Evolutionary conservation across 306 rosid species (phyloP), one percentile per base, ranked within the genome.

Genomic region (Begonia loranthoides): DNA sequence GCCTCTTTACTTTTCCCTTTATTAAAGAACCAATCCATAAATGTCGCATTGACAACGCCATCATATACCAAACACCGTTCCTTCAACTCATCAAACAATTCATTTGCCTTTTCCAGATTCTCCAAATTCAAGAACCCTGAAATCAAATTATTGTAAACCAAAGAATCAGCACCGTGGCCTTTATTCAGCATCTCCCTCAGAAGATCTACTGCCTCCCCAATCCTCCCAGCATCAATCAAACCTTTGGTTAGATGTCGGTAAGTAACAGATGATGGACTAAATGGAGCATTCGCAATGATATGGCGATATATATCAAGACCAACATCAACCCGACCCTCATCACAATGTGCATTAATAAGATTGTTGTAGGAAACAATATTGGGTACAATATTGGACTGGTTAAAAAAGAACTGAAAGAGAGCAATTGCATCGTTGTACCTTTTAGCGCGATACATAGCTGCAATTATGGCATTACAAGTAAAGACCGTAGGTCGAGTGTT

Each of bases 381-480:
- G 16, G 97, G 97, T 9, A 89, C 87, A 45, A 85, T 75, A 67
- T 85, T 85, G 0, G 76, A 79, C 53, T 82, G 97, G 17, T 68
- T 72, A 76, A 82, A 89, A 72, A 89, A 89, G 65, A 81, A 89
- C 12, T 85, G 86, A 55, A 84, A 84, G 17, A 89, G 82, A 7
- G 83, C 87, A 53, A 77, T 63, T 38, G 93, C 94, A 40, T 84
- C 95, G 7, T 38, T 54, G 52, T 81, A 84, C 76, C 95, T 74
- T 77, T 74, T 73, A 4, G 73, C 79, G 9, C 97, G 87, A 62
- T 82, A 89, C 97, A 89, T 89, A 62, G 94, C 87, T 3, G 94
- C 97, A 9, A 89, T 72, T 44, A 89, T 76, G 63, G 97, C 97
- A 38, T 89, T 89, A 71, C 97, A 89, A n/a, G 97, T 89, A 76